Base-by-base conservation (phyloP, 164 flowering plant genomes). In the Pachysandra terminalis region DNA sequence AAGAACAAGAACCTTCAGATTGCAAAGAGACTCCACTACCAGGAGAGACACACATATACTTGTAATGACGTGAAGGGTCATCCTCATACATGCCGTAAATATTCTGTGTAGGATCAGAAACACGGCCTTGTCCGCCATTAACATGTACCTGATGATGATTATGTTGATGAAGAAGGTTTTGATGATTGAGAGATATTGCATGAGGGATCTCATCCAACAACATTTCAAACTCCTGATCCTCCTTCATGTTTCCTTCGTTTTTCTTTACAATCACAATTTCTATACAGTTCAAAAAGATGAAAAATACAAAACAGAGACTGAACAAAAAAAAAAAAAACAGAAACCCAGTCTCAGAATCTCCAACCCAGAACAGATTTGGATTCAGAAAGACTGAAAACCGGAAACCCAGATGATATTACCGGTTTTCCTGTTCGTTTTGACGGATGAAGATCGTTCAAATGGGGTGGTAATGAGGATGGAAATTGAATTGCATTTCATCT, bases 171-270 rank as follows among this genome's bases (percentile, higher is more conserved):
- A 35, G 62, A n/a, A n/a, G n/a, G n/a, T n/a, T n/a, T n/a, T n/a
- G n/a, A n/a, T n/a, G n/a, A 55, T 65, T 64, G 24, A 63, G 56
- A 28, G 79, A 74, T 63, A 78, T 65, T 58, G 73, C 79, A 70
- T 73, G 80, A 58, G 76, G 79, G 75, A 80, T 80, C 80, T 78
- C 80, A 52, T 66, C 74, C 73, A 80, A 78, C 63, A 82, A 63
- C 71, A 35, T 73, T 51, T 77, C 81, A 53, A 80, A 32, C 67
- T 78, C 83, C 13, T 68, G 71, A 57, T 78, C 79, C 2, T 75
- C 74, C 78, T 77, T 78, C 81, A 78, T 81, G 25, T 59, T 59
- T 28, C 56, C 41, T 35, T 2, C 32, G 19, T 32, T 35, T 32
- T 32, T 21, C 35, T 58, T 24, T 17, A 28, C 61, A 41, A 37